A percentile compares a stretch with the other conserved stretches of the same genome.
These are phyloP conservation scores for Ganoderma boninense DNA, from an alignment of 1,284 basidiomycete species.

Conservation along the genomic window DNA sequence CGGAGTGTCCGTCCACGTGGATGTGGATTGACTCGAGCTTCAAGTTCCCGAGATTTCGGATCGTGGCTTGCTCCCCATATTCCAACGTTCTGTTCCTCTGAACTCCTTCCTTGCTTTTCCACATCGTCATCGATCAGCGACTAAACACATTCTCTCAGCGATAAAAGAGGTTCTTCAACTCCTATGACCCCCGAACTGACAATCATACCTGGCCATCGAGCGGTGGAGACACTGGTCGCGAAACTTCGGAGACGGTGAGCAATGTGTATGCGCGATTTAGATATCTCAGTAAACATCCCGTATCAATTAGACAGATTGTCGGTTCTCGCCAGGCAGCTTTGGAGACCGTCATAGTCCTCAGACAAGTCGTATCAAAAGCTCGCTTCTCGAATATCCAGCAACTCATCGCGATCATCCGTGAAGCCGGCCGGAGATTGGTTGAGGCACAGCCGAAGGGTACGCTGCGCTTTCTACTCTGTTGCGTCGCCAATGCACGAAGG, in stretches of 20 bases:
- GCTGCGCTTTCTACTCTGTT: slow-evolving; percentile 9
- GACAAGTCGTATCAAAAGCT: slow-evolving; percentile 89
- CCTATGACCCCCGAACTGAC: slow-evolving; percentile 36
- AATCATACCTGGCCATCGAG: slow-evolving; percentile 36
- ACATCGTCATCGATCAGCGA: too few relatives aligned
- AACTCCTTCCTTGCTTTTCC: too few relatives aligned
- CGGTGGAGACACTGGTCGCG: slow-evolving; percentile 40
- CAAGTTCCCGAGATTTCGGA: too few relatives aligned
- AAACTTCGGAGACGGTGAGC: slow-evolving; percentile 42
- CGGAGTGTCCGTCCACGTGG: too few relatives aligned
- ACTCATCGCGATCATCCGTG: slow-evolving; percentile 82
- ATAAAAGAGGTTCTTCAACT: too few relatives aligned
- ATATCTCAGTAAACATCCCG: background rate
- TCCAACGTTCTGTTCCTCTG: too few relatives aligned
- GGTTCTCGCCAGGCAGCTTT: slow-evolving; percentile 90
- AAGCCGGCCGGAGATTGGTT: slow-evolving; percentile 82
- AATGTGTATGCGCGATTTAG: background rate
- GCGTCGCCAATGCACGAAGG: background rate
- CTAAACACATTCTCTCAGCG: too few relatives aligned
- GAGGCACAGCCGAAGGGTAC: slow-evolving; percentile 94
- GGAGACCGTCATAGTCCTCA: slow-evolving; percentile 88
- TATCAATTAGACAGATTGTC: slow-evolving; percentile 75
- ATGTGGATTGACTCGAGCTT: too few relatives aligned
- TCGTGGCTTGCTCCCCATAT: too few relatives aligned
- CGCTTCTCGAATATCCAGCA: slow-evolving; percentile 90